Base-by-base conservation (phyloP, 192 early-diverging fungal species). In the Lunasporangiospora selenospora region DNA sequence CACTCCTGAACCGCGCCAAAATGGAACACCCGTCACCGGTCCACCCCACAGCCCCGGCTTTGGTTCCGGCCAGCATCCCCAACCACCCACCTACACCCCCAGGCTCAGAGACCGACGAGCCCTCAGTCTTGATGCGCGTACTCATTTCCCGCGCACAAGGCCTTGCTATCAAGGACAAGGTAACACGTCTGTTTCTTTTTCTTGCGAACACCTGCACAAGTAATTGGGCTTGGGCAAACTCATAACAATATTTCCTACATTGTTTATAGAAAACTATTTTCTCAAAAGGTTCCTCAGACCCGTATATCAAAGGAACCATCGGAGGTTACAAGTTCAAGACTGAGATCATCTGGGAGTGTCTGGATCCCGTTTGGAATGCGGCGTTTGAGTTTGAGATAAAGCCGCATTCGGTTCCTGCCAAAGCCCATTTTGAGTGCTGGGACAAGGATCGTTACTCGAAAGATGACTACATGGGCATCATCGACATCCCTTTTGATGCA, bases 281-380 rank as follows among this genome's bases (percentile, higher is more conserved):
- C n/a, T n/a, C n/a, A 53, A 67, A 73, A 49, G 78, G 78, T n/a
- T 76, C 59, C 21, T 80, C 78, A 13, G 78, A 80, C 39, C 78
- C 78, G 30, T 80, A 80, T 56, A 67, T 64, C 18, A 73, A 69
- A 34, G 51, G 88, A 10, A 78, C 82, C 13, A 75, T 88, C 53
- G 89, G 85, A 8, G 81, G 80, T 36, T 79, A 82, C 45, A 81
- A 62, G 12, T 70, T 77, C 58, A 85, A 76, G 13, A 93, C 91
- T 4, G 62, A 77, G 13, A 80, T 91, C 2, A 46, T 89, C 27
- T 50, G 52, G 29, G 85, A 90, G 51, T 86, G 67, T n/a, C 65
- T 93, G 30, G 81, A 86, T 45, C 91, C 91, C 0, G 65, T 61
- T 7, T 93, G 91, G 91, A 81, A 89, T 33, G 80, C 58, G 5